Percentiles rank a stretch among this genome's conserved stretches.
phyloP scores from a whole-genome alignment of 2,329 filamentous ascomycete genomes.

The Helotiales sp. region DNA sequence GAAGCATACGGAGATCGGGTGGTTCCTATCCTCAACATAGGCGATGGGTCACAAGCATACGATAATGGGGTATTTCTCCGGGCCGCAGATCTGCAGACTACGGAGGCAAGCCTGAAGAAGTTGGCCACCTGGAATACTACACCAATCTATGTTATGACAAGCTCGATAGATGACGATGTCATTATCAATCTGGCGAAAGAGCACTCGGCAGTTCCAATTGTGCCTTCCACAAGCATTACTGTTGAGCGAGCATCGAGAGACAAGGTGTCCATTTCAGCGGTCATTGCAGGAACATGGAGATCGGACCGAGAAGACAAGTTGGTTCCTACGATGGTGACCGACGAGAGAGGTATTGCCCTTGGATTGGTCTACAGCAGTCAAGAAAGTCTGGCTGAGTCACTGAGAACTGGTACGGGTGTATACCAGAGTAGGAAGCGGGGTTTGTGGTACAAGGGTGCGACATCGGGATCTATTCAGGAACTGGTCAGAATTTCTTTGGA shows the following conservation, averaged over 20 bases:
- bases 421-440: constrained; percentile 97
- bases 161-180: constrained; percentile 28
- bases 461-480: constrained; percentile 91
- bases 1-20: constrained; percentile 62
- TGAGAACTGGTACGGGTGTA: constrained; percentile 78
- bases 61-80: constrained; percentile 43
- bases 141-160: constrained; percentile 39
- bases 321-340: constrained; percentile 87
- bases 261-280: constrained; percentile 67
- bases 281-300: constrained; percentile 76
- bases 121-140: constrained; percentile 36
- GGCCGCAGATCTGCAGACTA: constrained; percentile 48
- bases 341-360: constrained; percentile 82
- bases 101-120: constrained; percentile 32
- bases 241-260: constrained; percentile 63
- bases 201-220: constrained; percentile 66
- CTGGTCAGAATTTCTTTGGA: constrained; percentile 84
- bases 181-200: constrained; percentile 35
- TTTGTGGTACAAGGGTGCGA: constrained; percentile 95
- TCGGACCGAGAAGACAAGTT: constrained; percentile 85
- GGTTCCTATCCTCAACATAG: constrained; percentile 49
- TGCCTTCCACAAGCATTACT: constrained; percentile 74
- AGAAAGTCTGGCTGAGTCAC: constrained; percentile 85
- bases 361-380: constrained; percentile 94
- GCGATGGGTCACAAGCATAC: constrained; percentile 27